Conservation (phyloP, 2,329 filamentous ascomycete genomes). For the Paraphaeosphaeria minitans region DNA sequence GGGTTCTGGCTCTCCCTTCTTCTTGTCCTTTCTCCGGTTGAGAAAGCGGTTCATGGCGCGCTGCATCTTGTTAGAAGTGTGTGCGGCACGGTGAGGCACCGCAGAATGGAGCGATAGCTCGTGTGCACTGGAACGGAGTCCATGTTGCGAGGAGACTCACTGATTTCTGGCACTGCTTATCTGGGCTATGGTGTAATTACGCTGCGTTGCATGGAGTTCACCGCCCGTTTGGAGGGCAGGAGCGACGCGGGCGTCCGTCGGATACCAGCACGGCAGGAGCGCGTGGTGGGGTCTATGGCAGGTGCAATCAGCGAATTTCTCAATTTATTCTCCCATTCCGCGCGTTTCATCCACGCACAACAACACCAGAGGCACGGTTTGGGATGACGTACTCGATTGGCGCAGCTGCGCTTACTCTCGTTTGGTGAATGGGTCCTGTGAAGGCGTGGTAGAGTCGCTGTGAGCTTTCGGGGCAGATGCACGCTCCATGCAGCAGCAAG, state of each 20-base stretch:
- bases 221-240: conserved; percentile 16
- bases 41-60: conserved; percentile 76
- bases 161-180: conserved; percentile 10
- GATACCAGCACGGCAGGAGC: conserved; percentile 21
- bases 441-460: conserved; percentile 14
- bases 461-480: conserved; percentile 24
- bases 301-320: conserved; percentile 22
- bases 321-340: conserved; percentile 19
- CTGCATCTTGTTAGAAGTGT: conserved; percentile 29
- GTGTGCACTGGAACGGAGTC: conserved; percentile 8
- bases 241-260: conserved; percentile 17
- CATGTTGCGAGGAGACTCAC: conserved; percentile 25
- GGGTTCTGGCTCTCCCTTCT: conserved; percentile 56
- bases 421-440: conserved; percentile 12
- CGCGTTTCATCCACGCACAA: conserved; percentile 6
- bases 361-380: conserved; percentile 7
- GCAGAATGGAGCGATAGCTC: conserved; percentile 17
- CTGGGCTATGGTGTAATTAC: conserved; percentile 7
- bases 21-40: conserved; percentile 63
- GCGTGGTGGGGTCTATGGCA: conserved; percentile 21
- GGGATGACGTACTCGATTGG: conserved; percentile 18
- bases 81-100: conserved; percentile 8
- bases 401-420: conserved; percentile 3
- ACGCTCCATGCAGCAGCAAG: conserved; percentile 38
- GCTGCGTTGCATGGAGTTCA: conserved; percentile 17